Evolutionary conservation across 2,329 filamentous ascomycete genomes (phyloP), one percentile per base, ranked within the genome.

Genomic region (Elsinoe batatas): DNA sequence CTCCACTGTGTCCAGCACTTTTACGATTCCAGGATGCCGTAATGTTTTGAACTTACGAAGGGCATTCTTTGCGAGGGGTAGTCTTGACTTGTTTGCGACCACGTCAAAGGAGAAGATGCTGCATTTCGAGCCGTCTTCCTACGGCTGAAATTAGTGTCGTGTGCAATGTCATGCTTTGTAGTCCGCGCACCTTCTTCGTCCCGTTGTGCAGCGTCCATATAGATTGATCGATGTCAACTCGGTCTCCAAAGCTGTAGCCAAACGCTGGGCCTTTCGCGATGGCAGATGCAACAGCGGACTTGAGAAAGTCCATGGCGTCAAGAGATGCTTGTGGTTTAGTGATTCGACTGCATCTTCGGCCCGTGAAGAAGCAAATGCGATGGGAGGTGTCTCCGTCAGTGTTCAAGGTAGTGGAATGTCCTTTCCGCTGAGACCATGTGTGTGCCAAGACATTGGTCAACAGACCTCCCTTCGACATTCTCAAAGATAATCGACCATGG

Each of bases 81-180:
- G 74, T 56, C 85, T 83, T 42, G 87, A 84, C 69, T 84, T 88
- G 69, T 95, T 91, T 57, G 86, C 77, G 58, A 79, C 79, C 56
- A 94, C 80, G 69, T 98, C 91, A 76, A 98, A 98, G 63, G 90
- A 88, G 74, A 98, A 95, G 62, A 98, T 91, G 74, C 90, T 96
- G 73, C 93, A 98, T 64, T 88, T 84, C 3, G 90, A 95, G 33
- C 88, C 84, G 69, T 97, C 91, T 74, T 97, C 91, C 90, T 96
- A 64, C 5, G n/a, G 1, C 4, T 5, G n/a, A 30, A 38, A 32
- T 64, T 58, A 64, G 58, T 44, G 40, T 15, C n/a, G 5, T 6
- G 47, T 6, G 32, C 7, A 36, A 22, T 13, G 22, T 63, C 57
- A 59, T 37, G 26, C 32, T 57, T 15, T 18, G 33, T 13, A 11